phyloP scores from a whole-genome alignment of 1,139 yeast genomes.

The Blastobotrys indianensis region DNA sequence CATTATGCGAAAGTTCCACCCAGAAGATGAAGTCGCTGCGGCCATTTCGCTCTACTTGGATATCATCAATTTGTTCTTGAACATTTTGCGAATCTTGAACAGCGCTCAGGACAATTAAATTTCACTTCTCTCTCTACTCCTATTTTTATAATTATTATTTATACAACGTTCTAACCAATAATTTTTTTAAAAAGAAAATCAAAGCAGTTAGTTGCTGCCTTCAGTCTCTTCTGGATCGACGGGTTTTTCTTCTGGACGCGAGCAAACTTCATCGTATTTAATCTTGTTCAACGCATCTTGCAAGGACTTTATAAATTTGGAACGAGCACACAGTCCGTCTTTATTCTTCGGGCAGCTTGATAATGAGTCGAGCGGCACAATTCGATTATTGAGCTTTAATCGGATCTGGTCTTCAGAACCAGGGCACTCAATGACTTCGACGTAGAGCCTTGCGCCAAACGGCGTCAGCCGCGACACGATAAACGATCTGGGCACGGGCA shows the following conservation, averaged over 20 bases:
- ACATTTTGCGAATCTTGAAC: slow-evolving; percentile 63
- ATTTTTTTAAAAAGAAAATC: neutral
- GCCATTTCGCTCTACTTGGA: slow-evolving; percentile 75
- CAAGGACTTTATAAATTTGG: slow-evolving; percentile 33
- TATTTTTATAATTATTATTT: neutral
- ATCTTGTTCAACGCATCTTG: slow-evolving; percentile 28
- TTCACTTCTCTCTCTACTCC: neutral
- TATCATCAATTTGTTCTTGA: slow-evolving; percentile 70
- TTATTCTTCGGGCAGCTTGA: slow-evolving; percentile 32
- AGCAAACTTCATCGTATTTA: slow-evolving; percentile 36
- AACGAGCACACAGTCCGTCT: slow-evolving; percentile 36
- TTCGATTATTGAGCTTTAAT: slow-evolving; percentile 37
- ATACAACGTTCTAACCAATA: neutral
- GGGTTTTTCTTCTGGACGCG: slow-evolving; percentile 6
- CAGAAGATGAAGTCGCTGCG: slow-evolving; percentile 82
- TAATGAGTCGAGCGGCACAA: slow-evolving; percentile 36
- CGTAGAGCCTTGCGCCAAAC: slow-evolving; percentile 39
- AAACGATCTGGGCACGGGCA: slow-evolving; percentile 39
- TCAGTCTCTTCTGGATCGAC: too few relatives aligned
- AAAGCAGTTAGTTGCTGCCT: too few relatives aligned
- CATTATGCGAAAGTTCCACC: slow-evolving; percentile 70
- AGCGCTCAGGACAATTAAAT: slow-evolving; percentile 38
- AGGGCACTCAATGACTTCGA: slow-evolving; percentile 37
- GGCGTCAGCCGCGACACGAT: slow-evolving; percentile 39
- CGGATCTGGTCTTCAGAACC: slow-evolving; percentile 27